Conservation (phyloP, 495 filamentous ascomycete species). For the Xylaria grammica region DNA sequence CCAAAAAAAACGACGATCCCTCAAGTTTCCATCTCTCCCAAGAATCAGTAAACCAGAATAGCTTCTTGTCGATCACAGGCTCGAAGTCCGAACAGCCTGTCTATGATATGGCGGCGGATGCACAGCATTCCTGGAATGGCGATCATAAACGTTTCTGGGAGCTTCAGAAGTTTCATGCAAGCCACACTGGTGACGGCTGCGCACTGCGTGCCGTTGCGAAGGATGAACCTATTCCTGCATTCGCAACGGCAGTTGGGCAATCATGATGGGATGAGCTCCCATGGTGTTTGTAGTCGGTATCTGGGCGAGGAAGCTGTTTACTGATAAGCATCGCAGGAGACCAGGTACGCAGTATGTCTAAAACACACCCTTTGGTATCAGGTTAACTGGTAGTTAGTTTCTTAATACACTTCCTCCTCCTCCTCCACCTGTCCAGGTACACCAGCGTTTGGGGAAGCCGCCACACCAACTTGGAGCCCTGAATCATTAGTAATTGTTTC, state of each 20-base stretch:
- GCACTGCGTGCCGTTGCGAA: slow-evolving; percentile 6
- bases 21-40: background rate
- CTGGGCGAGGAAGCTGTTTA: background rate
- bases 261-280: slow-evolving; percentile 10
- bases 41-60: background rate
- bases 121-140: slow-evolving; percentile 3
- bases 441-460: background rate
- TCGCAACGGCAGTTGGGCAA: slow-evolving; percentile 18
- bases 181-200: slow-evolving; percentile 6
- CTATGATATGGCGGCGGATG: slow-evolving; percentile 10
- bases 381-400: slow-evolving; percentile 25
- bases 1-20: background rate
- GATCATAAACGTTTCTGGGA: slow-evolving; percentile 13
- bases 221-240: slow-evolving; percentile 20
- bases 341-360: slow-evolving; percentile 7
- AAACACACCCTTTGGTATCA: slow-evolving; percentile 11
- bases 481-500: background rate
- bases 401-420: slow-evolving; percentile 23
- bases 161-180: slow-evolving; percentile 19
- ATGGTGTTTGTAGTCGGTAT: background rate
- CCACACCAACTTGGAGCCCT: background rate
- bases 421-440: background rate
- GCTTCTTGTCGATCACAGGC: background rate
- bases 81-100: slow-evolving; percentile 14
- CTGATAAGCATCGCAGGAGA: background rate